phyloP scores from a whole-genome alignment of 2,329 filamentous ascomycete genomes.

The Xylaria sp. region DNA sequence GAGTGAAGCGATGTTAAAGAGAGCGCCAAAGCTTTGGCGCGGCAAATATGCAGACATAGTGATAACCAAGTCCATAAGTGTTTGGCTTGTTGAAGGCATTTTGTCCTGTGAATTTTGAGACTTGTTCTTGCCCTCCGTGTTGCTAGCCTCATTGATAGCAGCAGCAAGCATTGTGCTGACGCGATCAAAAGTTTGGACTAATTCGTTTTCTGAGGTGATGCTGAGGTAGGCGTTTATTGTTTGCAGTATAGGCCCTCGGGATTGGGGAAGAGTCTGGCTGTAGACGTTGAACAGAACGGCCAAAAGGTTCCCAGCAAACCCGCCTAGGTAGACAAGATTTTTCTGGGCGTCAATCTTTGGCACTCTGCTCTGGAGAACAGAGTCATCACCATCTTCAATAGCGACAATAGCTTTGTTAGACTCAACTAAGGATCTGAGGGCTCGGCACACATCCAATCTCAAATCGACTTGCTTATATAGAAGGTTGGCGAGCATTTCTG shows the following conservation, averaged over 20 bases:
- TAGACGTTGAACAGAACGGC: slow-evolving; percentile 99
- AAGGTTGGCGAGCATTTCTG: slow-evolving; percentile 89
- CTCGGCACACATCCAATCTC: slow-evolving; percentile 86
- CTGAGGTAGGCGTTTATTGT: slow-evolving; percentile 96
- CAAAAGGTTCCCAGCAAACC: slow-evolving; percentile 86
- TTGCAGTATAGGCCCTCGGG: slow-evolving; percentile 87
- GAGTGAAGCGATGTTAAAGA: slow-evolving; percentile 87
- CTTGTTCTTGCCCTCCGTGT: slow-evolving; percentile 69
- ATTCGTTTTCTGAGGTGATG: slow-evolving; percentile 80
- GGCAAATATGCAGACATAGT: slow-evolving; percentile 95
- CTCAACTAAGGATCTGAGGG: slow-evolving; percentile 86
- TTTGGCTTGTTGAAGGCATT: slow-evolving; percentile 93
- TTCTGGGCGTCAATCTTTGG: slow-evolving; percentile 78
- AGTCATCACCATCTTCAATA: slow-evolving; percentile 74
- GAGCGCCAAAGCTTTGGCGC: slow-evolving; percentile 80
- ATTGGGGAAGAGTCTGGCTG: slow-evolving; percentile 93
- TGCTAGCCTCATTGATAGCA: slow-evolving; percentile 69
- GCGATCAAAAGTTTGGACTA: slow-evolving; percentile 87
- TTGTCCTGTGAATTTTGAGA: slow-evolving; percentile 67
- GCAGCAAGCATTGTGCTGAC: slow-evolving; percentile 85
- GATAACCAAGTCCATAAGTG: slow-evolving; percentile 95
- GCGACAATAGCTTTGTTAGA: slow-evolving; percentile 85
- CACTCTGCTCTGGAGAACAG: slow-evolving; percentile 81
- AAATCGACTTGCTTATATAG: slow-evolving; percentile 92
- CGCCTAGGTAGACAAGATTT: slow-evolving; percentile 83